A percentile compares a stretch with the other conserved stretches of the same genome.
Conservation (phyloP, 2,329 filamentous ascomycete species). For the Cladophialophora psammophila region DNA sequence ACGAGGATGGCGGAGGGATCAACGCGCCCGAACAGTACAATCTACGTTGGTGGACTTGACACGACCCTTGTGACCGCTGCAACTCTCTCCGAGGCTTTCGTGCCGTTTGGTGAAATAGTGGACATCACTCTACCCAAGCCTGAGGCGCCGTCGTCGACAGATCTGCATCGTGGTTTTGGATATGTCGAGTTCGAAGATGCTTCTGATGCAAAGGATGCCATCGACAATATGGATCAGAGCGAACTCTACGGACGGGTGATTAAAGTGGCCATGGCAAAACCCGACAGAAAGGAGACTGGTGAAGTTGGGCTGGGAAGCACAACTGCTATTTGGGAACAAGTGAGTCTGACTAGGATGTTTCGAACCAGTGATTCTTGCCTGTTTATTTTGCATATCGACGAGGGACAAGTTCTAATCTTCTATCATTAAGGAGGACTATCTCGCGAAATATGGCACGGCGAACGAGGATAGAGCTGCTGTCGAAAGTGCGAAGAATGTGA, state of each 20-base stretch:
- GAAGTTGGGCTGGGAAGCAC: slow-evolving; percentile 90
- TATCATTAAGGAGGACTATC: slow-evolving; percentile 80
- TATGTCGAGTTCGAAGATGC: slow-evolving; percentile 93
- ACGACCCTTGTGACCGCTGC: slow-evolving; percentile 72
- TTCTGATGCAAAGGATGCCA: slow-evolving; percentile 88
- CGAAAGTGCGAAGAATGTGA: slow-evolving; percentile 59
- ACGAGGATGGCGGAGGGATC: slow-evolving; percentile 75
- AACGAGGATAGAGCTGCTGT: slow-evolving; percentile 73
- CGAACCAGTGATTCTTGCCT: not conserved
- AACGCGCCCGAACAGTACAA: slow-evolving; percentile 83
- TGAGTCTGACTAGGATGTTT: slow-evolving; percentile 55
- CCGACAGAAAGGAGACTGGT: slow-evolving; percentile 70
- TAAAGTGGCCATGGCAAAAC: slow-evolving; percentile 90
- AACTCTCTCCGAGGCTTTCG: slow-evolving; percentile 86
- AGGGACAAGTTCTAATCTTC: not conserved
- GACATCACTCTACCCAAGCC: slow-evolving; percentile 91
- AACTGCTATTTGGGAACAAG: slow-evolving; percentile 97
- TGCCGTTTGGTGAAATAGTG: slow-evolving; percentile 94
- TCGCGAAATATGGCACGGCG: slow-evolving; percentile 84
- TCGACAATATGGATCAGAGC: slow-evolving; percentile 98
- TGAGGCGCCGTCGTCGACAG: slow-evolving; percentile 77
- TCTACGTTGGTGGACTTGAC: slow-evolving; percentile 90
- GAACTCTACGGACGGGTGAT: slow-evolving; percentile 92
- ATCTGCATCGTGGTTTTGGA: slow-evolving; percentile 88
- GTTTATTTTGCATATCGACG: not conserved